Conservation (phyloP, 257 asterid species). For the Solanum okadae region DNA sequence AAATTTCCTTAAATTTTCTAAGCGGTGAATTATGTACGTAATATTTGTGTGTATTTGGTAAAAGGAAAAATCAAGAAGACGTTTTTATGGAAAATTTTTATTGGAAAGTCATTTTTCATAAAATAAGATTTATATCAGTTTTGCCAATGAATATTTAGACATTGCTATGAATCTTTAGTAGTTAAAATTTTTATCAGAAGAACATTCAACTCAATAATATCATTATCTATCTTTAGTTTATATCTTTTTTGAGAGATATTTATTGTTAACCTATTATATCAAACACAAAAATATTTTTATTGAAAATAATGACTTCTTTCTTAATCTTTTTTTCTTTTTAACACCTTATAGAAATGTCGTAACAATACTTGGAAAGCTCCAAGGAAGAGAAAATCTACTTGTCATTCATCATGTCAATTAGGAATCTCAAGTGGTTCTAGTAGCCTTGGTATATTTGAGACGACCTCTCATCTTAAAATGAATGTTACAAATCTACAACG, state of each 20-base stretch:
- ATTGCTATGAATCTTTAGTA: neutral
- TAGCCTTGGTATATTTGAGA: neutral
- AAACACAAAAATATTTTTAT: neutral
- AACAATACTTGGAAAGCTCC: constrained; percentile 6
- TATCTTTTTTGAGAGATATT: neutral
- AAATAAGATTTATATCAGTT: neutral
- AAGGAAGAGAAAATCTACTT: neutral
- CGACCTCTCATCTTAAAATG: neutral
- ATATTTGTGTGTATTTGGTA: neutral
- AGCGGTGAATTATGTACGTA: neutral
- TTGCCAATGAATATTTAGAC: neutral
- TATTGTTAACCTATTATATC: neutral
- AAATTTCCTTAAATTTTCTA: neutral
- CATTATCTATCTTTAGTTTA: neutral
- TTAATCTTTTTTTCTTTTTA: neutral
- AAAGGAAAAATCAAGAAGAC: neutral
- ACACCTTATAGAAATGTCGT: constrained; percentile 16
- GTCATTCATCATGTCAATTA: neutral
- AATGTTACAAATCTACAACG: neutral
- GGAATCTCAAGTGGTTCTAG: neutral
- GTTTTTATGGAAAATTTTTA: neutral
- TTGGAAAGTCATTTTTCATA: neutral
- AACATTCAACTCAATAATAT: neutral
- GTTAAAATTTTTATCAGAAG: neutral
- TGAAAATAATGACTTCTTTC: neutral